Base-by-base conservation (phyloP, 2,329 filamentous ascomycete species). In the Penicillium brasilianum region DNA sequence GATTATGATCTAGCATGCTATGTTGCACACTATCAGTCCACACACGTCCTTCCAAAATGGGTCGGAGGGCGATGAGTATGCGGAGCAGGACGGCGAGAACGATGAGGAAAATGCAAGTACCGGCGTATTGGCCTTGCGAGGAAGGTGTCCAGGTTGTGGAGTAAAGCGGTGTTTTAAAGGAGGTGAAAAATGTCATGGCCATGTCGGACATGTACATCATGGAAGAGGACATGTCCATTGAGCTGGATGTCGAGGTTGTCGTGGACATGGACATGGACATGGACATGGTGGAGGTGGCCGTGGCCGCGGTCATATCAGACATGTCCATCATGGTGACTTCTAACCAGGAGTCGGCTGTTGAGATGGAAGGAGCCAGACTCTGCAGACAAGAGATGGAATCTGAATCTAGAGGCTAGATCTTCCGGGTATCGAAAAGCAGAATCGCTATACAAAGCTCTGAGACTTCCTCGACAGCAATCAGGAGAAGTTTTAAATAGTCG, bases 21-120 rank as follows among this genome's bases (percentile, higher is more conserved):
- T 63, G 55, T 6, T 48, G 58, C 18, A 61, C 49, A 16, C 58
- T 61, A 53, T 70, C 69, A 3, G 61, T 68, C 65, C 68, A 71
- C 18, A 69, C 36, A 1, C 63, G 62, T 18, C 60, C 58, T 80
- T 86, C 77, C 77, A 85, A 74, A 14, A 81, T 72, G 22, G 80
- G 73, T 73, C 90, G 91, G 65, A 85, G 79, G 3, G 92, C 92
- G 53, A 93, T 80, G 16, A 96, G 81, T 16, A 83, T 78, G 58
- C 92, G 89, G 70, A 90, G 87, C 54, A 89, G 69, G 61, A 88
- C 80, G 60, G 88, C 88, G 57, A 97, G 87, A 39, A 88, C 71
- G 73, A 96, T 88, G 62, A 97, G 84, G 80, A 97, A 97, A 76
- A 97, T 90, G 82, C 93, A 95, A 30, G 92, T 95, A 54, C 87